Percentiles rank a stretch among this genome's conserved stretches.
Conservation (phyloP, 768 basidiomycete genomes). For the Amanita brunnescens region DNA sequence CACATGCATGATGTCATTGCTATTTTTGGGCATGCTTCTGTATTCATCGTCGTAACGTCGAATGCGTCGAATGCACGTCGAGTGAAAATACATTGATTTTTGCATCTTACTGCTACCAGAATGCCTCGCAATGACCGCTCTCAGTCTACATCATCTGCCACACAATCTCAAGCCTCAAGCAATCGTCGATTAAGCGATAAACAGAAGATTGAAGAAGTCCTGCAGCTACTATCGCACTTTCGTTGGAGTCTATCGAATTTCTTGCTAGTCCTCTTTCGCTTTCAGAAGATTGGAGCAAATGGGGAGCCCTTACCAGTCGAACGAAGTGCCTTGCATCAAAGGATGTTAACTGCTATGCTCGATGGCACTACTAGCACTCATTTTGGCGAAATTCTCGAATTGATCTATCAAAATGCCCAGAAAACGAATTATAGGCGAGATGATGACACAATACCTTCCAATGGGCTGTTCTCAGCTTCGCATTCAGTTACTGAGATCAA, state of each 20-base stretch:
- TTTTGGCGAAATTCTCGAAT: background rate
- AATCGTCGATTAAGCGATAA: background rate
- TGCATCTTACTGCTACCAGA: background rate
- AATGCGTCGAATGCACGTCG: background rate
- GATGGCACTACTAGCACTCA: background rate
- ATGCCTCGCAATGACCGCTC: background rate
- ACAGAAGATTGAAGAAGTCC: background rate
- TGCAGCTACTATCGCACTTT: background rate
- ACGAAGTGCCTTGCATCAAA: background rate
- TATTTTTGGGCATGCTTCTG: background rate
- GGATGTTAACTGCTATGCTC: background rate
- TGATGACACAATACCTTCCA: background rate
- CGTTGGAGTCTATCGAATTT: background rate
- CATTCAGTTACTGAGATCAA: background rate
- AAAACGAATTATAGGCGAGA: background rate
- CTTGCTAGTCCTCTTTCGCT: background rate
- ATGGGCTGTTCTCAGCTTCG: background rate
- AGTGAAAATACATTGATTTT: background rate
- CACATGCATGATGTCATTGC: background rate
- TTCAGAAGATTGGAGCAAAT: background rate
- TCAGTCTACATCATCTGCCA: background rate
- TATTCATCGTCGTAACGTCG: background rate
- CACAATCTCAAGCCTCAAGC: background rate
- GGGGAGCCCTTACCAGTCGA: background rate
- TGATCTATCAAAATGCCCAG: background rate